Evolutionary conservation across 768 basidiomycete species (phyloP).

Genomic region (Podaxis sp.): DNA sequence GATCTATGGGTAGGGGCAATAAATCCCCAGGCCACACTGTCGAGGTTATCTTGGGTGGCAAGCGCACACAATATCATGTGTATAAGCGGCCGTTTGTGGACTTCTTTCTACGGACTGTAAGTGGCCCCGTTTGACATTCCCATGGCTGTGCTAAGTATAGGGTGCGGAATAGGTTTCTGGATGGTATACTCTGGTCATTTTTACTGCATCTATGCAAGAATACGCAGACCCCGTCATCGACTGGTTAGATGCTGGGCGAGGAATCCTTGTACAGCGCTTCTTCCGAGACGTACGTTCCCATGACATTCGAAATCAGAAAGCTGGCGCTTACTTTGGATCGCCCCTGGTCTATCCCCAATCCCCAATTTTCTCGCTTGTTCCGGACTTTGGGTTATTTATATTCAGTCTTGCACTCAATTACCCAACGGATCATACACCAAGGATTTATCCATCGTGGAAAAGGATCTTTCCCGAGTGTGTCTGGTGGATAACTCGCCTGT

Average conservation of each 20-base stretch:
- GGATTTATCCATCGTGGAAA: conserved; percentile 83
- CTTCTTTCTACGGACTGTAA: conserved; percentile 40
- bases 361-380: conserved; percentile 3
- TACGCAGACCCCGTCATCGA: conserved; percentile 99
- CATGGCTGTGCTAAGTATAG: not conserved
- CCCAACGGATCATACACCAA: conserved; percentile 95
- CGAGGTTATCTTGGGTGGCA: conserved; percentile 87
- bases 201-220: conserved; percentile 98
- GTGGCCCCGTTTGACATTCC: conserved; percentile 9
- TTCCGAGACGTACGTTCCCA: conserved; percentile 79
- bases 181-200: conserved; percentile 99
- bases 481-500: conserved; percentile 96
- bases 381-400: not conserved
- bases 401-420: conserved; percentile 87
- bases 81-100: conserved; percentile 99
- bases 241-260: conserved; percentile 95
- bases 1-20: conserved; percentile 52
- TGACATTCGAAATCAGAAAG: conserved; percentile 2
- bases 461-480: conserved; percentile 90
- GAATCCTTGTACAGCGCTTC: conserved; percentile 83
- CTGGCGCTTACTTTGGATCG: conserved; percentile 7
- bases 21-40: conserved; percentile 83
- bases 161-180: conserved; percentile 70
- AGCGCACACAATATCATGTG: conserved; percentile 93
- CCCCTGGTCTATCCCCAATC: conserved; percentile 10